Base-by-base conservation (phyloP, 768 basidiomycete genomes). In the Tricholoma hemisulphureum region DNA sequence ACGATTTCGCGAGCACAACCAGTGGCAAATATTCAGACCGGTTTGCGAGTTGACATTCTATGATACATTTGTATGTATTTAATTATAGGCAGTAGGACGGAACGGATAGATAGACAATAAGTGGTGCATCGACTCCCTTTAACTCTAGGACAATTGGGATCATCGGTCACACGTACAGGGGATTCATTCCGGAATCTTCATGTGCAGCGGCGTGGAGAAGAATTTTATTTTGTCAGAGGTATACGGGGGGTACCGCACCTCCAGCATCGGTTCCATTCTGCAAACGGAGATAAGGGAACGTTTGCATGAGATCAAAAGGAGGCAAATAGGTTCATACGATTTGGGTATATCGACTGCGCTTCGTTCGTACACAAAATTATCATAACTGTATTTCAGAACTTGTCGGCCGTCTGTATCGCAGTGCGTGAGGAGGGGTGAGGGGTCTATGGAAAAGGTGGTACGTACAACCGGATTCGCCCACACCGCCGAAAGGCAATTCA, bases 391-490 rank as follows among this genome's bases (percentile, higher is more conserved):
- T 61, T 80, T 80, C 57, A 84, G 67, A 13, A 72, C 45, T 61
- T 87, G 83, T 21, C 73, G 68, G 10, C 88, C 87, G 55, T 86
- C 86, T 86, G 37, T 10, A 55, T 62, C 20, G 56, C 57, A 23
- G 29, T 29, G 51, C 11, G 34, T 28, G 26, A 14, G 41, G 37
- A 3, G 23, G 46, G 21, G 8, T n/a, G 35, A 31, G 34, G 14
- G 54, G 28, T 39, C 4, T 21, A 13, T 31, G 29, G 32, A 9
- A 3, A 52, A 45, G 41, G 20, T 21, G 28, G 51, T 8, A 72
- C 84, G 60, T 67, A 88, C 87, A 80, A 54, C 88, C 87, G 1
- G 86, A 87, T 64, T 82, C 82, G 26, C 87, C 86, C 2, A 83
- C 74, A 1, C 84, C 83, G 11, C 77, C 75, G 62, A 85, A 81